These are phyloP conservation scores for Asparagopsis taxiformis DNA, from an alignment of 31 red algal genomes.

Conservation along the genomic window DNA sequence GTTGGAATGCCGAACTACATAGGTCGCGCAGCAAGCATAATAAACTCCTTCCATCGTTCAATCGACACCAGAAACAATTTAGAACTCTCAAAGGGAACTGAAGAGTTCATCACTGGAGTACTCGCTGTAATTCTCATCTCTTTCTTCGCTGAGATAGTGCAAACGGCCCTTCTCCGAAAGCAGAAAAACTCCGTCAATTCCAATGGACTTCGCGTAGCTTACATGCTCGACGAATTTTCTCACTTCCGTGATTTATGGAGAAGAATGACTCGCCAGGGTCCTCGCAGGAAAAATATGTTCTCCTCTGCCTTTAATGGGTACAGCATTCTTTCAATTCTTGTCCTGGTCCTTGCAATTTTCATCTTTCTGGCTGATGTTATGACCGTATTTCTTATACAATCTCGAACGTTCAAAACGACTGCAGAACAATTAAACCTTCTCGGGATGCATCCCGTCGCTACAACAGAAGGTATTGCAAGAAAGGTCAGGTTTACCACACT, in stretches of 20 bases:
- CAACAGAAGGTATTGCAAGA: not conserved
- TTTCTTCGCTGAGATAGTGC: no score
- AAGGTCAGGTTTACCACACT: not conserved
- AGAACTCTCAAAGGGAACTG: no score
- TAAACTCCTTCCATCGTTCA: no score
- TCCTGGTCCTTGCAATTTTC: not conserved
- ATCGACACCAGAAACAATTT: no score
- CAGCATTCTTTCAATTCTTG: not conserved
- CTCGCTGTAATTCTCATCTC: no score
- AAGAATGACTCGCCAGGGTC: not conserved
- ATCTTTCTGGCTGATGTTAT: not conserved
- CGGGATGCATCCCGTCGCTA: not conserved
- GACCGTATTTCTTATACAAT: not conserved
- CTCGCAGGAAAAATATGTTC: not conserved
- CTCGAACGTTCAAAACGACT: not conserved
- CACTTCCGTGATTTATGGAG: not conserved
- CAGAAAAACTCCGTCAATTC: not conserved
- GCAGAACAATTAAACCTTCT: not conserved
- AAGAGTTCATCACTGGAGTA: no score
- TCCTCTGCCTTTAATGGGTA: not conserved
- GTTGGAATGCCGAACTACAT: no score
- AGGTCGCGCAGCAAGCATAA: no score
- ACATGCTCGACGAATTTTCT: not conserved
- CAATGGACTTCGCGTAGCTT: not conserved
- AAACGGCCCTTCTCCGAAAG: not conserved